These are phyloP conservation scores for Zygotorulaspora sp. DNA, from an alignment of 805 yeast genomes.

Conservation along the genomic window DNA sequence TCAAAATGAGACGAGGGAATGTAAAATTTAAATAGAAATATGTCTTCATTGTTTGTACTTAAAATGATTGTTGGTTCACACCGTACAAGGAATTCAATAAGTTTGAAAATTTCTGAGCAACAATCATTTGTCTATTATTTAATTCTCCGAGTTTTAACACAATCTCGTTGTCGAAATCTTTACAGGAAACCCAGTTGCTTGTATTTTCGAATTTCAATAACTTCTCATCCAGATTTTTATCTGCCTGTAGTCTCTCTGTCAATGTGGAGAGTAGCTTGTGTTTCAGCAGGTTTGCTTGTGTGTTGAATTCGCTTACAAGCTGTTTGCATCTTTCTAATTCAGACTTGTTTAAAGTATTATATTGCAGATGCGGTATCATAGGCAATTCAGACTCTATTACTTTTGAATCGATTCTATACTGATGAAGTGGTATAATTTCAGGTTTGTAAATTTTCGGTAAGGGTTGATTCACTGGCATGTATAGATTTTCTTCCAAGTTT, in stretches of 20 bases:
- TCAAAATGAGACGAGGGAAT: not conserved
- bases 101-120: slow-evolving; percentile 19
- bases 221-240: slow-evolving; percentile 16
- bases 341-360: slow-evolving; percentile 14
- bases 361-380: slow-evolving; percentile 20
- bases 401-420: slow-evolving; percentile 15
- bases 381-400: slow-evolving; percentile 16
- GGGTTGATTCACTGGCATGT: slow-evolving; percentile 29
- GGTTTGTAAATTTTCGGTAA: slow-evolving; percentile 27
- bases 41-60: too few species aligned
- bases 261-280: slow-evolving; percentile 15
- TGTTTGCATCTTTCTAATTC: slow-evolving; percentile 21
- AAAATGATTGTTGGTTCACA: slow-evolving; percentile 3
- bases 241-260: slow-evolving; percentile 21
- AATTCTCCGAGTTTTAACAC: slow-evolving; percentile 23
- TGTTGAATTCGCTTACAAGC: slow-evolving; percentile 18
- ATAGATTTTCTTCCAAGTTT: slow-evolving; percentile 16
- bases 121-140: slow-evolving; percentile 24
- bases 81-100: slow-evolving; percentile 17
- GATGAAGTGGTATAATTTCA: slow-evolving; percentile 16
- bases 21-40: not conserved
- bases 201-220: slow-evolving; percentile 24
- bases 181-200: slow-evolving; percentile 15
- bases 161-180: slow-evolving; percentile 21
- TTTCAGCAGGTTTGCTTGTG: slow-evolving; percentile 19